phyloP scores from a whole-genome alignment of 495 filamentous ascomycete genomes.

The Daldinia bambusicola region DNA sequence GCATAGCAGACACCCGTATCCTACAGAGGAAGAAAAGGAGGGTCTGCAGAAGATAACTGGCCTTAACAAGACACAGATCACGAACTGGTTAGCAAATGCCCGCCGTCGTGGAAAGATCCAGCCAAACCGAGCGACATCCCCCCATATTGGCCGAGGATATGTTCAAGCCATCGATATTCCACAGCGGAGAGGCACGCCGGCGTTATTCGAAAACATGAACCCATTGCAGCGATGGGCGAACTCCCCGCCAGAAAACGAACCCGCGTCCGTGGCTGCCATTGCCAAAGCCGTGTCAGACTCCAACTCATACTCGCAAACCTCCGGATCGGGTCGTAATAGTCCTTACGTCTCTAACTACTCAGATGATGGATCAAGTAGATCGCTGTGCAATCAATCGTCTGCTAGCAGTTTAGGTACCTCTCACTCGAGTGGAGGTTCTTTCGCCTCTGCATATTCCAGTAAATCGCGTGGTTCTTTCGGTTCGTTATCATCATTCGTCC shows the following conservation, averaged over 20 bases:
- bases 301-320: constrained; percentile 55
- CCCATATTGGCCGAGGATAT: constrained; percentile 61
- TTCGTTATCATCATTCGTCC: constrained; percentile 66
- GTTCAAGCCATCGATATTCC: constrained; percentile 76
- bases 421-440: constrained; percentile 73
- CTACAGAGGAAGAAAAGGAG: constrained; percentile 82
- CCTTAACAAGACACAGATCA: constrained; percentile 78
- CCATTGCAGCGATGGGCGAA: constrained; percentile 87
- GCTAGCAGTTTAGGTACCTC: constrained; percentile 78
- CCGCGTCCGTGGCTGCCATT: constrained; percentile 82
- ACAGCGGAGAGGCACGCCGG: constrained; percentile 56
- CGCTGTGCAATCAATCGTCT: constrained; percentile 74
- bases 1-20: constrained; percentile 81
- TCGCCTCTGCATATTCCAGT: constrained; percentile 77
- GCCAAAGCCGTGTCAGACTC: constrained; percentile 74
- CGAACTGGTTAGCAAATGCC: constrained; percentile 89
- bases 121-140: constrained; percentile 65
- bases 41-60: constrained; percentile 76
- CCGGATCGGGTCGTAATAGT: constrained; percentile 60
- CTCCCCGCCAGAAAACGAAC: constrained; percentile 88
- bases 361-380: constrained; percentile 75
- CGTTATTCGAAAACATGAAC: constrained; percentile 72
- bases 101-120: constrained; percentile 79
- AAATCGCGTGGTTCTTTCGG: constrained; percentile 73
- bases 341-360: constrained; percentile 63